These are phyloP conservation scores for Miscanthus sacchariflorus DNA, from an alignment of 202 grass and related monocot genomes.

Conservation along the genomic window DNA sequence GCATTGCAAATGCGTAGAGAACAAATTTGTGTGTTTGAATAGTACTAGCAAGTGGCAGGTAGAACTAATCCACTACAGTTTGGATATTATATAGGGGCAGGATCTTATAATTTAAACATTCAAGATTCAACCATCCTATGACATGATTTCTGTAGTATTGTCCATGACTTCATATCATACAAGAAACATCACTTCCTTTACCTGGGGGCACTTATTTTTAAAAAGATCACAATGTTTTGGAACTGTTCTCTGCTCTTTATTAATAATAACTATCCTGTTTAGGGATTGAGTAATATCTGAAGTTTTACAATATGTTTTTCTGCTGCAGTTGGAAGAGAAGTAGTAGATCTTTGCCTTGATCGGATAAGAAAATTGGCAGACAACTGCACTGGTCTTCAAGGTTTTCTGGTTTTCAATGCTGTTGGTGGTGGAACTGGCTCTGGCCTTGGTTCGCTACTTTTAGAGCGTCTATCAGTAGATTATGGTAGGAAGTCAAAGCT, in stretches of 20 bases:
- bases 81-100: background rate
- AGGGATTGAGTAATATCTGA: background rate
- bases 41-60: constrained; percentile 11
- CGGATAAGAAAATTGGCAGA: constrained; percentile 85
- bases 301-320: constrained; percentile 18
- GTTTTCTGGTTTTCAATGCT: constrained; percentile 89
- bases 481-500: constrained; percentile 93
- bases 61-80: constrained; percentile 6
- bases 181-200: constrained; percentile 2
- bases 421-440: constrained; percentile 83
- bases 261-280: constrained; percentile 4
- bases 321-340: constrained; percentile 75
- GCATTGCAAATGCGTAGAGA: constrained; percentile 5
- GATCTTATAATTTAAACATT: constrained; percentile 8
- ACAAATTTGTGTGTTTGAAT: constrained; percentile 31
- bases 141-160: background rate
- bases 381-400: constrained; percentile 86
- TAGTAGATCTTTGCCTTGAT: constrained; percentile 77
- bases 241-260: background rate
- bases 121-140: constrained; percentile 18
- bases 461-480: constrained; percentile 81
- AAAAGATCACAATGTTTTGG: background rate
- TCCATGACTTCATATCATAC: constrained; percentile 10
- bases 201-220: background rate
- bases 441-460: constrained; percentile 83